Conservation (phyloP, 805 yeast species). For the Candida ponderosae region DNA sequence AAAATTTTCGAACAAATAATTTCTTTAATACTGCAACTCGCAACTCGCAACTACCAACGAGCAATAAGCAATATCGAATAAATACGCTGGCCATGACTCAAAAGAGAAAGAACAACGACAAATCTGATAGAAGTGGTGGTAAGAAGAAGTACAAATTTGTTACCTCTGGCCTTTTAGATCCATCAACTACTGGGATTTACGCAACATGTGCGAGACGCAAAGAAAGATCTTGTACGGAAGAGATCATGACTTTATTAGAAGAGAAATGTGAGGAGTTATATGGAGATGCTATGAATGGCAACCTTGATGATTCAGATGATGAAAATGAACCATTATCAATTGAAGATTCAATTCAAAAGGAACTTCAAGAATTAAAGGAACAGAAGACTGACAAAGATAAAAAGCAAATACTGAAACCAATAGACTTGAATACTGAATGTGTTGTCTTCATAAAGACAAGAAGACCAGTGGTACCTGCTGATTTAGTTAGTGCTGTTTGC, state of each 20-base stretch:
- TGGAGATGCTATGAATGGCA: conserved; percentile 21
- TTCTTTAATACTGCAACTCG: too few species aligned
- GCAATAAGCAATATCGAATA: background rate
- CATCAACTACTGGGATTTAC: conserved; percentile 80
- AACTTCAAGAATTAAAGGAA: conserved; percentile 47
- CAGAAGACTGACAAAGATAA: conserved; percentile 26
- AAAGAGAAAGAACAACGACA: conserved; percentile 8
- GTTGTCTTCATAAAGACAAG: conserved; percentile 78
- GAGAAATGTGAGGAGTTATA: conserved; percentile 44
- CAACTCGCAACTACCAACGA: too few species aligned
- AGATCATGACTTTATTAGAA: conserved; percentile 49
- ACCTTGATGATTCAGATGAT: conserved; percentile 23
- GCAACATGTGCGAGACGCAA: conserved; percentile 82
- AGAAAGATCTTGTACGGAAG: conserved; percentile 73
- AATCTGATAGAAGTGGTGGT: conserved; percentile 1
- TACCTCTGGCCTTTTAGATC: conserved; percentile 54
- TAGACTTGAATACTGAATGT: conserved; percentile 72
- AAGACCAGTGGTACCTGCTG: conserved; percentile 72
- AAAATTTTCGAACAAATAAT: too few species aligned
- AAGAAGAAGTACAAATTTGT: conserved; percentile 12
- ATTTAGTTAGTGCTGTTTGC: conserved; percentile 59
- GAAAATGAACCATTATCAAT: conserved; percentile 43
- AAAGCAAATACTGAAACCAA: conserved; percentile 45
- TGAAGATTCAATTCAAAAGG: conserved; percentile 71
- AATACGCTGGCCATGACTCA: conserved; percentile 8